These are phyloP conservation scores for Lactarius tabidus DNA, from an alignment of 768 basidiomycete genomes.

Conservation along the genomic window DNA sequence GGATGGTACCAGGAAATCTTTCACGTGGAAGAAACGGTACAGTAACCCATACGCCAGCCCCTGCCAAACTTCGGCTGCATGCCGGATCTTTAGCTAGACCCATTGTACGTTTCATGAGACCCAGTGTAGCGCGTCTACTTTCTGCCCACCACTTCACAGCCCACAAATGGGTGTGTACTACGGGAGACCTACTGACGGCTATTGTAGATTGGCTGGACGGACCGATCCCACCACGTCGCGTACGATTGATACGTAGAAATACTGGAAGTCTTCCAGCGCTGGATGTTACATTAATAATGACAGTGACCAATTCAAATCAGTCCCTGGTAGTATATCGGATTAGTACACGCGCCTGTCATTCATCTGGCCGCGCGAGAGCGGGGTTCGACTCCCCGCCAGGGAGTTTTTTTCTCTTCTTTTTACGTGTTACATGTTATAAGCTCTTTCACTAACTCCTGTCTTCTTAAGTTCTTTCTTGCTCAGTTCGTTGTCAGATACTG, in stretches of 20 bases:
- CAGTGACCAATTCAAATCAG: not conserved
- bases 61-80: conserved; percentile 51
- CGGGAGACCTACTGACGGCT: conserved; percentile 47
- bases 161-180: conserved; percentile 38
- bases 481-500: not conserved
- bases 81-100: conserved; percentile 13
- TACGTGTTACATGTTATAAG: no score
- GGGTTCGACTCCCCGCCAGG: conserved; percentile 34
- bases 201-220: conserved; percentile 27
- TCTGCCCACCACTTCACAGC: conserved; percentile 63
- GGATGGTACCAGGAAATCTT: not conserved
- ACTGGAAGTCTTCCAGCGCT: no score
- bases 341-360: conserved; percentile 23
- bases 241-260: no score
- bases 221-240: no score
- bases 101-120: conserved; percentile 4
- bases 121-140: conserved; percentile 47
- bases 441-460: no score
- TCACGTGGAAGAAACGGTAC: not conserved
- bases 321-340: conserved; percentile 24
- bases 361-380: conserved; percentile 29
- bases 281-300: not conserved
- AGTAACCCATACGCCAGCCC: conserved; percentile 36
- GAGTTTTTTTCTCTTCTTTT: not conserved
- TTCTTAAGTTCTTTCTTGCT: no score